A percentile compares a stretch with the other conserved stretches of the same genome.
Evolutionary conservation across 371 early-diverging fungal species (phyloP).

Genomic region (Mortierella sp.): DNA sequence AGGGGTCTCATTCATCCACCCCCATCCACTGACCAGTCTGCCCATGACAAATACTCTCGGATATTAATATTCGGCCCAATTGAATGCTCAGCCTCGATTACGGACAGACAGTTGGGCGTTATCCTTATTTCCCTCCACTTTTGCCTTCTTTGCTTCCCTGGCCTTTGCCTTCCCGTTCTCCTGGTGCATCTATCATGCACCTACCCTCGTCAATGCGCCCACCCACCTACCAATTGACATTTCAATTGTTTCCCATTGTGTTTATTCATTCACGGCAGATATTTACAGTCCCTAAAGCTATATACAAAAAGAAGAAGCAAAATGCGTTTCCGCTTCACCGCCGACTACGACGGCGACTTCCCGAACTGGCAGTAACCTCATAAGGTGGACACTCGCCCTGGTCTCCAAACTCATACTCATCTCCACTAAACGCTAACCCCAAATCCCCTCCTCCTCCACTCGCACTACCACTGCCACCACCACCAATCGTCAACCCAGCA

Average conservation of each 20-base stretch:
- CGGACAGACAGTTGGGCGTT: too few species aligned
- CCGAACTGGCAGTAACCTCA: conserved; percentile 29
- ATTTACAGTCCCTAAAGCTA: neutral
- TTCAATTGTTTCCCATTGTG: too few species aligned
- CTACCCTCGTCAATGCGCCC: neutral
- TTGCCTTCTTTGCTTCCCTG: neutral
- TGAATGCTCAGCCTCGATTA: neutral
- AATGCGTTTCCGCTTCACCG: conserved; percentile 15
- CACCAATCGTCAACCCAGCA: conserved; percentile 22
- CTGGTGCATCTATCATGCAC: neutral
- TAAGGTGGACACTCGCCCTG: conserved; percentile 55
- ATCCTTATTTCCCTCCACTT: neutral
- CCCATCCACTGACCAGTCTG: too few species aligned
- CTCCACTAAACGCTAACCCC: conserved; percentile 38
- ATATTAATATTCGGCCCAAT: neutral
- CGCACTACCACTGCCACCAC: conserved; percentile 14
- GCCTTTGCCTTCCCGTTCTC: neutral
- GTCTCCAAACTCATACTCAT: conserved; percentile 41
- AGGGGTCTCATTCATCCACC: too few species aligned
- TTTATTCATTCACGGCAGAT: neutral
- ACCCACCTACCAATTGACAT: too few species aligned
- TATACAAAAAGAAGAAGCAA: neutral
- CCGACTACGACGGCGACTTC: conserved; percentile 30
- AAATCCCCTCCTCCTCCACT: conserved; percentile 13
- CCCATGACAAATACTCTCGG: too few species aligned